Base-by-base conservation (phyloP, 1,284 basidiomycete species). In the Sphaerobolus stellatus region DNA sequence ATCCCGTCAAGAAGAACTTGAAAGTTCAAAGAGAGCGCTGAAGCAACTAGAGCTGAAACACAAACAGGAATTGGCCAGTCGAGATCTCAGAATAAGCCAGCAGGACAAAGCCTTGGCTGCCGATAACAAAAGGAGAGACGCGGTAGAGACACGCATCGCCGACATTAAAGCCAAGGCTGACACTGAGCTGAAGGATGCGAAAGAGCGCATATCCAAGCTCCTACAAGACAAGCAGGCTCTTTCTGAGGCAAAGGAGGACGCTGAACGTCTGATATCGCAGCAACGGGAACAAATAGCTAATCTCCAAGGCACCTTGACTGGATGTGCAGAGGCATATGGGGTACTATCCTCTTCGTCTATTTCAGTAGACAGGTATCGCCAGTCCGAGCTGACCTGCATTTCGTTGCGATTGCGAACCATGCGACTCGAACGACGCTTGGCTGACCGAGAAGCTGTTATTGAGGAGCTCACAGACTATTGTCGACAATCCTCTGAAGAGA, bases 391-490 rank as follows among this genome's bases (percentile, higher is more conserved):
- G 31, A 74, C 81, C 30, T 65, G 76, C 44, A 50, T 65, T 5
- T 61, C 66, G 0, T 62, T 80, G 22, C 75, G 76, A 54, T 62
- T 82, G 24, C 77, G 74, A 11, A 69, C 73, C 18, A 66, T 75
- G 30, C 80, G 83, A 30, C 69, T 88, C 16, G 80, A 86, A 62
- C 79, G 87, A 57, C 87, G 84, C 63, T 71, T 87, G 5, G 81
- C 79, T 30, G 86, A 86, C 61, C 74, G 84, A 8, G 84, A 88
- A 54, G 79, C 70, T 14, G 86, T 90, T 64, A 84, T 87, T 13
- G 65, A 73, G 13, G 86, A 88, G 59, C 71, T 90, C 11, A 82
- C 81, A 1, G 68, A 79, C 55, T 74, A 90, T 29, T 75, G 87
- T 60, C 81, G 84, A 28, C 78, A 82, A 29, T 71, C 71, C 22